phyloP scores from a whole-genome alignment of 176 grass and related monocot species.

The sorghum (Sorghum bicolor) region DNA sequence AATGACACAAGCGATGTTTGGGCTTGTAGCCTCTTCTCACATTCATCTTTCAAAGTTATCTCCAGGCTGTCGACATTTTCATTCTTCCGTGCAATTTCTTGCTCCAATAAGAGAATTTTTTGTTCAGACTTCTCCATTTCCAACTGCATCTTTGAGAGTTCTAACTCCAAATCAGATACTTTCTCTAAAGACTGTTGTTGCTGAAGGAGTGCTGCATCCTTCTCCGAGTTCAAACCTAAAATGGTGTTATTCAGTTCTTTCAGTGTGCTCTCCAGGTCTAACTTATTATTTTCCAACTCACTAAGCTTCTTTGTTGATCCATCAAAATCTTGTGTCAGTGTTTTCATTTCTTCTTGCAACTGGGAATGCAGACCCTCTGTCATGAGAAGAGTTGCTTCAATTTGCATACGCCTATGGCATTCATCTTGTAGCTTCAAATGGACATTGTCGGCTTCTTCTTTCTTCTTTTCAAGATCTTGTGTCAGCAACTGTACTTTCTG shows the following conservation, averaged over 20 bases:
- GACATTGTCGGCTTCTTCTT: conserved; percentile 29
- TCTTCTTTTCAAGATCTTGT: conserved; percentile 46
- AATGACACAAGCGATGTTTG: conserved; percentile 33
- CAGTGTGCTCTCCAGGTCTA: conserved; percentile 38
- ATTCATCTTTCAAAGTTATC: conserved; percentile 37
- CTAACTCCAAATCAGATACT: conserved; percentile 45
- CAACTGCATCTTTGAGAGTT: conserved; percentile 34
- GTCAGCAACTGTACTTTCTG: conserved; percentile 43
- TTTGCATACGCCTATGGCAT: conserved; percentile 40
- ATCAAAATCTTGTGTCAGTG: conserved; percentile 32
- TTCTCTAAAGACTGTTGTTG: conserved; percentile 35
- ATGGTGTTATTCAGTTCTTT: conserved; percentile 41
- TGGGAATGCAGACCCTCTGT: conserved; percentile 38
- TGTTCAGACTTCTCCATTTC: conserved; percentile 48
- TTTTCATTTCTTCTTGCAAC: conserved; percentile 41
- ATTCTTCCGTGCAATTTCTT: conserved; percentile 51
- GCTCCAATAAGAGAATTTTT: conserved; percentile 43
- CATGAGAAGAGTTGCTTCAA: conserved; percentile 41
- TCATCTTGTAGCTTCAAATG: conserved; percentile 40
- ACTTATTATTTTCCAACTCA: conserved; percentile 40
- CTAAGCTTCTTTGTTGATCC: conserved; percentile 20
- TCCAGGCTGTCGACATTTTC: conserved; percentile 32
- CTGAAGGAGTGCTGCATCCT: conserved; percentile 36
- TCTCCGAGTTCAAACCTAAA: conserved; percentile 36
- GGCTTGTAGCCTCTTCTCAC: conserved; percentile 40